Percentiles rank a stretch among this genome's conserved stretches.
Evolutionary conservation across 2,329 filamentous ascomycete genomes (phyloP).

Genomic region (Corynespora cassiicola): DNA sequence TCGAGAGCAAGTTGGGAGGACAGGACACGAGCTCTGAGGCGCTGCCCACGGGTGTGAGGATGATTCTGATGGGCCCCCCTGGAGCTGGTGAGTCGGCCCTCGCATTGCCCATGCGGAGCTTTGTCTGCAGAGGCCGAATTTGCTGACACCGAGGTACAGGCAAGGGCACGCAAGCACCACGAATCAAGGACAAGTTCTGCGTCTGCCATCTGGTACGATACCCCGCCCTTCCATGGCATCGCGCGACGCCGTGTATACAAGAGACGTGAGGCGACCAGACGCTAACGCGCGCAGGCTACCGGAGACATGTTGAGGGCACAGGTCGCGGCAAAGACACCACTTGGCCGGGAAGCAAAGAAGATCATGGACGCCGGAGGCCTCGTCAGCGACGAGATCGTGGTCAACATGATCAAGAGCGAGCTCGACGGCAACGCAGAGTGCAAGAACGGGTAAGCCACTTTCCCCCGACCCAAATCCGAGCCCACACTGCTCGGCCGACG

Average conservation of each 20-base stretch:
- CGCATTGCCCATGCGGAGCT: not conserved
- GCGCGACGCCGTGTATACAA: not conserved
- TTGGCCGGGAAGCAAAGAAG: constrained; percentile 98
- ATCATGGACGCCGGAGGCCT: constrained; percentile 99
- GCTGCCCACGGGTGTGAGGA: constrained; percentile 74
- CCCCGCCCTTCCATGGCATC: no score
- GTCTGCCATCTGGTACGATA: constrained; percentile 90
- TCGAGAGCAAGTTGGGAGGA: constrained; percentile 74
- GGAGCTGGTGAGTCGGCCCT: constrained; percentile 78
- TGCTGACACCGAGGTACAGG: constrained; percentile 61
- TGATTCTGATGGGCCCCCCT: constrained; percentile 97
- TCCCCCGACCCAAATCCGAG: constrained; percentile 16
- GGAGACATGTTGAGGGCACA: constrained; percentile 99
- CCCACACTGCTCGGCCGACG: not conserved
- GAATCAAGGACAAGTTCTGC: constrained; percentile 97
- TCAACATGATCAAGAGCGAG: constrained; percentile 99
- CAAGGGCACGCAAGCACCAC: constrained; percentile 98
- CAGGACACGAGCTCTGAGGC: constrained; percentile 37
- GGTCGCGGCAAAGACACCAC: constrained; percentile 93
- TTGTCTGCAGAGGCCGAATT: constrained; percentile 8
- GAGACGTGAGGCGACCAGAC: not conserved
- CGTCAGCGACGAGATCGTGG: constrained; percentile 98
- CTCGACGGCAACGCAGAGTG: constrained; percentile 93
- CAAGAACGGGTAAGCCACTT: constrained; percentile 78
- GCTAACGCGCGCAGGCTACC: constrained; percentile 72